Percentiles rank a stretch among this genome's conserved stretches.
These are phyloP conservation scores for Paspalum vaginatum DNA, from an alignment of 176 grass and related monocot genomes.

Conservation along the genomic window DNA sequence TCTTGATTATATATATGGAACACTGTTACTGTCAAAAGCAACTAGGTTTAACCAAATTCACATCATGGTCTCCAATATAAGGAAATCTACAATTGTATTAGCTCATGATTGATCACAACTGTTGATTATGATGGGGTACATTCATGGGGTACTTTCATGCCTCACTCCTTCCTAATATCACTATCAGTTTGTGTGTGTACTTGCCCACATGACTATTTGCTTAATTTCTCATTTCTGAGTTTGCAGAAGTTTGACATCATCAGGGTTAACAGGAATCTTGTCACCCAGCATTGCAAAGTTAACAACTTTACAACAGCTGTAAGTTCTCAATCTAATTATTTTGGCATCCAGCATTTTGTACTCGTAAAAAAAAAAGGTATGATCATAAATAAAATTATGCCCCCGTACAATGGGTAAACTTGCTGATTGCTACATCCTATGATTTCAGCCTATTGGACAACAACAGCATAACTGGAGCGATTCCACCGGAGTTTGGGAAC, in stretches of 20 bases:
- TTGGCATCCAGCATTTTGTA: slow-evolving; percentile 1
- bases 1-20: slow-evolving; percentile 27
- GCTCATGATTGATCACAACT: neutral
- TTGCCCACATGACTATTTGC: neutral
- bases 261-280: slow-evolving; percentile 68
- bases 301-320: slow-evolving; percentile 64
- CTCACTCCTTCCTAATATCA: slow-evolving; percentile 1
- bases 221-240: slow-evolving; percentile 36
- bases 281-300: slow-evolving; percentile 70
- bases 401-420: neutral
- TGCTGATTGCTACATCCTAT: slow-evolving; percentile 7
- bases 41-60: too few species aligned
- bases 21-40: neutral
- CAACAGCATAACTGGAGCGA: slow-evolving; percentile 82
- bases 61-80: neutral
- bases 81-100: neutral
- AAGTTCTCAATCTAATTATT: slow-evolving; percentile 42
- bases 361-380: neutral
- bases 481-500: slow-evolving; percentile 74
- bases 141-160: slow-evolving; percentile 14
- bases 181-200: slow-evolving; percentile 3
- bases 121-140: slow-evolving; percentile 5
- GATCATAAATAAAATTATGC: slow-evolving; percentile 3
- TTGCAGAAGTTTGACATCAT: slow-evolving; percentile 62
- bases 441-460: slow-evolving; percentile 60